Conservation (phyloP, 2,329 filamentous ascomycete genomes). For the Fusarium liriodendri region DNA sequence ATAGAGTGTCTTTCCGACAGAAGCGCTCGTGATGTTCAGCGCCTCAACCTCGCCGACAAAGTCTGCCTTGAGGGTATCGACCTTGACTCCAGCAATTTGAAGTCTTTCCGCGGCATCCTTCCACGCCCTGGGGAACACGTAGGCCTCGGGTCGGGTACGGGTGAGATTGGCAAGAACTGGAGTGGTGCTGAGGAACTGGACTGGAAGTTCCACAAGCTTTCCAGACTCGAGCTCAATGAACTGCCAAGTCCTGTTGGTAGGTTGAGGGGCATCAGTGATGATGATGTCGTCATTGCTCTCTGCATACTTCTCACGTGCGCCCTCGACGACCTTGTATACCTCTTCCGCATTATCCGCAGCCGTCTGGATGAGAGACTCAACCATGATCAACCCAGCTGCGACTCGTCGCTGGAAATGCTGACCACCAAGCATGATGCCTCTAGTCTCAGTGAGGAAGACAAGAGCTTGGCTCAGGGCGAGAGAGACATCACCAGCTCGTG, state of each 20-base stretch:
- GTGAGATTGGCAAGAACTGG: conserved; percentile 43
- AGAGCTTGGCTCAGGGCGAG: conserved; percentile 41
- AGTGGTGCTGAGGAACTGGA: conserved; percentile 41
- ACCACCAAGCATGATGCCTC: conserved; percentile 46
- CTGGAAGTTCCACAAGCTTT: conserved; percentile 33
- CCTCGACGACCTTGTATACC: conserved; percentile 35
- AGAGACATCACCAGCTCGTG: conserved; percentile 41
- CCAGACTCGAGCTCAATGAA: conserved; percentile 42
- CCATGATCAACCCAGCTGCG: conserved; percentile 40
- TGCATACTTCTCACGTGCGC: conserved; percentile 37
- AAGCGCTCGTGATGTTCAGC: conserved; percentile 32
- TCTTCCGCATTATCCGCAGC: conserved; percentile 37
- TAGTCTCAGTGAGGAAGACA: conserved; percentile 42
- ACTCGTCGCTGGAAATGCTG: conserved; percentile 49
- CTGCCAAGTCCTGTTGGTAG: conserved; percentile 40
- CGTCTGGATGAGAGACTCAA: conserved; percentile 40
- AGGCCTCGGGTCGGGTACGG: conserved; percentile 40
- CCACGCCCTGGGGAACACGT: conserved; percentile 43
- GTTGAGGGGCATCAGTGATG: conserved; percentile 35
- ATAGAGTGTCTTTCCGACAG: conserved; percentile 26
- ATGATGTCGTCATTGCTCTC: conserved; percentile 41
- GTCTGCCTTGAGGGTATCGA: conserved; percentile 34
- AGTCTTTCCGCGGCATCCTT: conserved; percentile 40
- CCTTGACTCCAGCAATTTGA: conserved; percentile 33
- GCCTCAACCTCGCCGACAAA: conserved; percentile 41